phyloP scores from a whole-genome alignment of 225 moss, liverwort and hornwort genomes.

The Bryum argenteum region DNA sequence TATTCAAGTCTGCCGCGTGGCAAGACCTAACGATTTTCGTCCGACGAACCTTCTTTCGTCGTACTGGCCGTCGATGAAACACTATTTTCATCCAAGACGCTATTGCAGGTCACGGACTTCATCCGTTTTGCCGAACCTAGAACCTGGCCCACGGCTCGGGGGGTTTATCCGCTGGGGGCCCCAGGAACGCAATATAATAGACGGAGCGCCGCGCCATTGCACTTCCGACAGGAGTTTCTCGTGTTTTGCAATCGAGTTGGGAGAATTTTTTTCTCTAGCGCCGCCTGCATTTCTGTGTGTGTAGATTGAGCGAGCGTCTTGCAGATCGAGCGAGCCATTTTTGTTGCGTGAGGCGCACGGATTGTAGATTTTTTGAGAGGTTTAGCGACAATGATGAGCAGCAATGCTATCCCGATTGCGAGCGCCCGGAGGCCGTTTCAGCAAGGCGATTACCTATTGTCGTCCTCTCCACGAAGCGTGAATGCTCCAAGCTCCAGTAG shows the following conservation, averaged over 20 bases:
- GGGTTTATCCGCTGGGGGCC: constrained; percentile 38
- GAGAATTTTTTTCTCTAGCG: not conserved
- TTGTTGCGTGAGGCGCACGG: not conserved
- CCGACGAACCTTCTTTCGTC: not conserved
- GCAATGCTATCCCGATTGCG: constrained; percentile 41
- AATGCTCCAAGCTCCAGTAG: constrained; percentile 24
- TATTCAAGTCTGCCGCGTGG: too few species aligned
- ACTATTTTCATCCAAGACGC: not conserved
- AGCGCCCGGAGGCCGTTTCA: constrained; percentile 45
- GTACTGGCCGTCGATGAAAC: too few species aligned
- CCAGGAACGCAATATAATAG: constrained; percentile 38
- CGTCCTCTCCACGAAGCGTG: constrained; percentile 37
- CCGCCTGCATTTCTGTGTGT: not conserved
- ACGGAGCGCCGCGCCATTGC: not conserved
- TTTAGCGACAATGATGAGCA: constrained; percentile 39
- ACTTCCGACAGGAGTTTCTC: constrained; percentile 19
- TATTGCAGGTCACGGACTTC: not conserved
- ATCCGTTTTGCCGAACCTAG: constrained; percentile 1
- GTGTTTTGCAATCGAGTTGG: not conserved
- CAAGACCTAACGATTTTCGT: too few species aligned
- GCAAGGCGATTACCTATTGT: constrained; percentile 41
- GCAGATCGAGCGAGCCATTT: not conserved
- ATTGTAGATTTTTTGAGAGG: not conserved
- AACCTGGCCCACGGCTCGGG: not conserved
- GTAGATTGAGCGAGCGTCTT: not conserved